Conservation (phyloP, 768 basidiomycete genomes). For the Kwoniella mangroviensis region DNA sequence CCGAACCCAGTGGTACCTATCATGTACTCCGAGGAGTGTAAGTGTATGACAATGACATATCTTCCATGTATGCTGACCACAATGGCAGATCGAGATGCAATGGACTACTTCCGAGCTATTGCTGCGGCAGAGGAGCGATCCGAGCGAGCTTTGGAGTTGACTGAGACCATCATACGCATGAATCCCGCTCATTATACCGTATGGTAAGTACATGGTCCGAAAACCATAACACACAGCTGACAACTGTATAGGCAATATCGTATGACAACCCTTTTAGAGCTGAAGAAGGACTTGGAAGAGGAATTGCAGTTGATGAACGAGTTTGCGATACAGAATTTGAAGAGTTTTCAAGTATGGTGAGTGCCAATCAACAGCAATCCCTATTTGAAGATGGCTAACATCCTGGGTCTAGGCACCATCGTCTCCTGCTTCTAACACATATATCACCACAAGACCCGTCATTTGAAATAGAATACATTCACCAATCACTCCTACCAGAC, state of each 20-base stretch:
- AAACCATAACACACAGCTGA: slow-evolving; percentile 8
- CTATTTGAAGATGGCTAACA: no score
- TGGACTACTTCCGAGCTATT: slow-evolving; percentile 87
- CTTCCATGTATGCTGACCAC: slow-evolving; percentile 1
- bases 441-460: slow-evolving; percentile 53
- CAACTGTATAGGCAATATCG: slow-evolving; percentile 79
- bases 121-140: slow-evolving; percentile 78
- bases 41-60: slow-evolving; percentile 54
- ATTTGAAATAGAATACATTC: slow-evolving; percentile 78
- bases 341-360: slow-evolving; percentile 99
- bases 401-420: slow-evolving; percentile 58
- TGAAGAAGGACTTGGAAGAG: slow-evolving; percentile 69
- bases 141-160: slow-evolving; percentile 78
- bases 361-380: slow-evolving; percentile 60
- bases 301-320: slow-evolving; percentile 88
- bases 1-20: slow-evolving; percentile 85
- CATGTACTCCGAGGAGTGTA: slow-evolving; percentile 86
- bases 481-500: slow-evolving; percentile 72
- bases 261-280: slow-evolving; percentile 77
- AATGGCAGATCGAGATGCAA: slow-evolving; percentile 81
- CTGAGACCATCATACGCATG: slow-evolving; percentile 81
- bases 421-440: slow-evolving; percentile 59
- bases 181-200: slow-evolving; percentile 98
- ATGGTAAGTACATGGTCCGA: slow-evolving; percentile 67
- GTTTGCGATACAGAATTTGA: slow-evolving; percentile 79